Percentiles rank a stretch among this genome's conserved stretches.
Conservation (phyloP, 139 green algal genomes). For the Eudorina sp. region DNA sequence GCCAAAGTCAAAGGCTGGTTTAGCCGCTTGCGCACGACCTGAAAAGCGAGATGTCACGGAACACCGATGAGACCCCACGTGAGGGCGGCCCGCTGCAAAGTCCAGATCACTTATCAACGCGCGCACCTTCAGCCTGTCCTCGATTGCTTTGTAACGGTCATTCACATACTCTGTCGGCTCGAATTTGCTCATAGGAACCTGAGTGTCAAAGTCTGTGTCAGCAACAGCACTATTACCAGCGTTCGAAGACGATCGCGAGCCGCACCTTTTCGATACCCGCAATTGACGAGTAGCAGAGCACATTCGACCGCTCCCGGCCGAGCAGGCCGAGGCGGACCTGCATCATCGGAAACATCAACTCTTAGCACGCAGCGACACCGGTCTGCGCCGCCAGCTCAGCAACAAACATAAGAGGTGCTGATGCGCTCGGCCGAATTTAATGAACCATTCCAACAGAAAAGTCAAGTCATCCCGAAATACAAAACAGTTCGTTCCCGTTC, state of each 20-base stretch:
- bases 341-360: not conserved
- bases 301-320: conserved; percentile 11
- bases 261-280: conserved; percentile 59
- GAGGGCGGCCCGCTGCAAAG: not conserved
- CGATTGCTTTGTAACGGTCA: conserved; percentile 91
- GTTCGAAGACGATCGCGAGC: not conserved
- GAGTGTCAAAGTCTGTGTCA: not conserved
- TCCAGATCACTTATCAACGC: too few species aligned
- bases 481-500: too few species aligned
- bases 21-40: conserved; percentile 88
- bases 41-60: conserved; percentile 27
- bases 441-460: too few species aligned
- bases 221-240: conserved; percentile 1
- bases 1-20: conserved; percentile 91
- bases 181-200: conserved; percentile 88
- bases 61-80: not conserved
- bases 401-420: too few species aligned
- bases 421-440: too few species aligned
- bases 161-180: conserved; percentile 88
- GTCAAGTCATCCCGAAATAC: too few species aligned
- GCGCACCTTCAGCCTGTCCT: conserved; percentile 85
- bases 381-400: too few species aligned
- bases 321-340: conserved; percentile 34
- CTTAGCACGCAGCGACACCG: too few species aligned
- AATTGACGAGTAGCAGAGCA: conserved; percentile 46